Evolutionary conservation across 495 filamentous ascomycete species (phyloP).

Genomic region (Neurospora sp.): DNA sequence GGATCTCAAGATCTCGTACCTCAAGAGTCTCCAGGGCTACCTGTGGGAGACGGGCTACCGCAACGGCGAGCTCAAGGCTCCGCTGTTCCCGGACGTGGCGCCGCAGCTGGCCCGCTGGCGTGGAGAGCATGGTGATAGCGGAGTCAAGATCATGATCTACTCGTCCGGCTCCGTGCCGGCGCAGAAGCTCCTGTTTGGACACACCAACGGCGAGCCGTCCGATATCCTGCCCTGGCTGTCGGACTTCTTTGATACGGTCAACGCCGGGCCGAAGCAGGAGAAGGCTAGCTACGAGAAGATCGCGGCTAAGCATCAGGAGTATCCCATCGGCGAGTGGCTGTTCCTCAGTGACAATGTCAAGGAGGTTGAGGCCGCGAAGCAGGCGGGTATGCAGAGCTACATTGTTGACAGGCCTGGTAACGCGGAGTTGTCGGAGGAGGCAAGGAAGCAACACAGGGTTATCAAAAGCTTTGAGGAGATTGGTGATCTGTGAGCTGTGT

Average conservation of each 20-base stretch:
- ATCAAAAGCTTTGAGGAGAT: slow-evolving; percentile 38
- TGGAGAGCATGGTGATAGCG: slow-evolving; percentile 18
- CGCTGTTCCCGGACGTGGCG: slow-evolving; percentile 57
- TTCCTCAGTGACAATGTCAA: slow-evolving; percentile 64
- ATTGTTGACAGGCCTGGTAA: slow-evolving; percentile 58
- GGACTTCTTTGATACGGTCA: slow-evolving; percentile 62
- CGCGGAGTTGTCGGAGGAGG: slow-evolving; percentile 37
- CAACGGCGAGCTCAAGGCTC: slow-evolving; percentile 48
- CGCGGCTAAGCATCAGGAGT: slow-evolving; percentile 28
- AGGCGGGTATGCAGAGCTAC: slow-evolving; percentile 50
- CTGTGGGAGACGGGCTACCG: slow-evolving; percentile 58
- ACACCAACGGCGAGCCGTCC: slow-evolving; percentile 46
- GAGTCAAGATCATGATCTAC: slow-evolving; percentile 52
- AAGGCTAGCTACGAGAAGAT: slow-evolving; percentile 51
- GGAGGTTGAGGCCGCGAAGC: slow-evolving; percentile 55
- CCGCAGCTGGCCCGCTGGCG: slow-evolving; percentile 44
- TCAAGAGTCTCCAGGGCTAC: slow-evolving; percentile 65
- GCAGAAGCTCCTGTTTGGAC: slow-evolving; percentile 58
- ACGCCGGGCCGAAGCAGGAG: slow-evolving; percentile 59
- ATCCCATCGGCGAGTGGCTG: slow-evolving; percentile 38
- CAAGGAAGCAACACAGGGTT: slow-evolving; percentile 29
- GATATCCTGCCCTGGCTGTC: slow-evolving; percentile 46
- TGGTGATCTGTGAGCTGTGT: neutral
- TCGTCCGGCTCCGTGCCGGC: slow-evolving; percentile 61
- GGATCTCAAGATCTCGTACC: slow-evolving; percentile 57